These are phyloP conservation scores for Stephanocyclus meneghinianus DNA, from an alignment of 352 stramenopile species.

Conservation along the genomic window DNA sequence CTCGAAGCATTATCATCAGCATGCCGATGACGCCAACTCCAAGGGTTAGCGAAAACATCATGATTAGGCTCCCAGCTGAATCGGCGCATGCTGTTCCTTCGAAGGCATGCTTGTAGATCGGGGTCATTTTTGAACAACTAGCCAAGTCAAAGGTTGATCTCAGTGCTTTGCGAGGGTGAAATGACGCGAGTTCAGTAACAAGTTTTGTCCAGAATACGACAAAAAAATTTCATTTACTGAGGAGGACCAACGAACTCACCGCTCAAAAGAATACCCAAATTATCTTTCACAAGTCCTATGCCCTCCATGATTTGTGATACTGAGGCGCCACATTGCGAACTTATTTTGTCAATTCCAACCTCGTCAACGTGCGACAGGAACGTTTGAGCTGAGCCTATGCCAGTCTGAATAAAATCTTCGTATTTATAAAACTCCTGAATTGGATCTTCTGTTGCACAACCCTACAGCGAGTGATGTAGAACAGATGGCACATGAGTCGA, in stretches of 20 bases:
- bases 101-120: constrained; percentile 41
- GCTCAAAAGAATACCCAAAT: constrained; percentile 45
- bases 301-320: constrained; percentile 36
- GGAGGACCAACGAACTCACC: constrained; percentile 14
- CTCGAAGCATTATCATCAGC: constrained; percentile 43
- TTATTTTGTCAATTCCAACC: constrained; percentile 39
- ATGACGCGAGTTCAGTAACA: constrained; percentile 13
- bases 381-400: constrained; percentile 26
- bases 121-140: constrained; percentile 37
- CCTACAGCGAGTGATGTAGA: not conserved
- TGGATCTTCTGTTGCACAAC: constrained; percentile 38
- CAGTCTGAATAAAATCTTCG: constrained; percentile 44
- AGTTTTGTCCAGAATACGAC: not conserved
- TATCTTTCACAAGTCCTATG: constrained; percentile 46
- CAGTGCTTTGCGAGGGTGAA: constrained; percentile 7
- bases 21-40: constrained; percentile 33
- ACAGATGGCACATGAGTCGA: too few relatives aligned
- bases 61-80: constrained; percentile 25
- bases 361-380: constrained; percentile 34
- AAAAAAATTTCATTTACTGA: not conserved
- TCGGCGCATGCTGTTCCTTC: constrained; percentile 35
- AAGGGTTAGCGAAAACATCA: constrained; percentile 39
- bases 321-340: constrained; percentile 37
- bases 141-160: constrained; percentile 47
- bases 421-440: constrained; percentile 45